A percentile compares a stretch with the other conserved stretches of the same genome.
Conservation (phyloP, 2,329 filamentous ascomycete genomes). For the Hymenoscyphus linearis region DNA sequence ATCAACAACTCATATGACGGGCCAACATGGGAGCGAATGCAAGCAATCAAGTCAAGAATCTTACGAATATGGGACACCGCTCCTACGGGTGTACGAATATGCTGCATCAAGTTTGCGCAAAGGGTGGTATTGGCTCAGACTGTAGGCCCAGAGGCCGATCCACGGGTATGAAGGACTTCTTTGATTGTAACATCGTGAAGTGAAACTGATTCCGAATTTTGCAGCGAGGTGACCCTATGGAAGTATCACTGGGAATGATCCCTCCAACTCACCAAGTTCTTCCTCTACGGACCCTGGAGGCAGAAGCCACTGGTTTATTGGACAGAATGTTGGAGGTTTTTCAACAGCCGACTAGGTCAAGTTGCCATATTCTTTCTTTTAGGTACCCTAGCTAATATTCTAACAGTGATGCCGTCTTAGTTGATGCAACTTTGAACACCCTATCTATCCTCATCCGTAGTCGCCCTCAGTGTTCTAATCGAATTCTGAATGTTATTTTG, state of each 20-base stretch:
- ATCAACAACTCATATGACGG: constrained; percentile 80
- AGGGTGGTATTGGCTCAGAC: constrained; percentile 90
- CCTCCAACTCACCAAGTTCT: constrained; percentile 78
- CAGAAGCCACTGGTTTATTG: constrained; percentile 84
- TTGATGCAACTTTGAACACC: constrained; percentile 88
- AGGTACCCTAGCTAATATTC: neutral
- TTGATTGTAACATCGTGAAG: neutral
- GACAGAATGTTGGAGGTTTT: constrained; percentile 82
- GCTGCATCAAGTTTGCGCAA: constrained; percentile 97
- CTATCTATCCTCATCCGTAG: constrained; percentile 77
- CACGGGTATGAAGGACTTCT: constrained; percentile 57
- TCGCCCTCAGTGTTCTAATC: constrained; percentile 73
- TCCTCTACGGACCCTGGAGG: constrained; percentile 75
- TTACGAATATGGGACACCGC: constrained; percentile 82
- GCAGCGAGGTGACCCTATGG: constrained; percentile 66
- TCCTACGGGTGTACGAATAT: constrained; percentile 72
- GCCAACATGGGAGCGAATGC: constrained; percentile 82
- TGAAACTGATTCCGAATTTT: constrained; percentile 15
- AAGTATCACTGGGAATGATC: constrained; percentile 82
- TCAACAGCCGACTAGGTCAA: constrained; percentile 76
- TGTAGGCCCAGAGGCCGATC: constrained; percentile 73
- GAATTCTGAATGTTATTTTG: constrained; percentile 78
- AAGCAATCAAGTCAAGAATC: constrained; percentile 82
- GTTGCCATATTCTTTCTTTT: neutral
- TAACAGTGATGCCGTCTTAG: constrained; percentile 72